phyloP scores from a whole-genome alignment of 2,329 filamentous ascomycete genomes.

The Verticillium nubilum region DNA sequence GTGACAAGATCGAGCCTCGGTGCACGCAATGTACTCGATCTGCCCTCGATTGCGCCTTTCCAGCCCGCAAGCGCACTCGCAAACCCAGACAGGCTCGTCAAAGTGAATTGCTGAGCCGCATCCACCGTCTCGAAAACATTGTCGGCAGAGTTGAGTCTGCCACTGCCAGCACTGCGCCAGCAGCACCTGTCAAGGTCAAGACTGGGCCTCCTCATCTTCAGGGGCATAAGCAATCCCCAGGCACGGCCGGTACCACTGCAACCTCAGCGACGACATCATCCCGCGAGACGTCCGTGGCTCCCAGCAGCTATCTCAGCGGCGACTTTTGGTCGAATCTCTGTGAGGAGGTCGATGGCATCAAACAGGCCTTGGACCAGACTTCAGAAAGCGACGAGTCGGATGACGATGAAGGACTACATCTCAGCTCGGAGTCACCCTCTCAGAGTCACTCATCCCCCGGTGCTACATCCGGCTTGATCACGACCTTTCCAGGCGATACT shows the following conservation, averaged over 20 bases:
- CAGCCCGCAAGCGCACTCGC: conserved; percentile 36
- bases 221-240: neutral
- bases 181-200: neutral
- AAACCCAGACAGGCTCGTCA: conserved; percentile 34
- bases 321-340: conserved; percentile 40
- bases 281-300: neutral
- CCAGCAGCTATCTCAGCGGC: conserved; percentile 30
- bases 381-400: conserved; percentile 31
- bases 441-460: conserved; percentile 13
- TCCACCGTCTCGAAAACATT: conserved; percentile 38
- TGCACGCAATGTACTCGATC: conserved; percentile 32
- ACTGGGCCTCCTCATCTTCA: neutral
- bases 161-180: neutral
- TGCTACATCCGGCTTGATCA: conserved; percentile 19
- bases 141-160: conserved; percentile 35
- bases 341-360: conserved; percentile 37
- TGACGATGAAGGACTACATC: conserved; percentile 18
- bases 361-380: conserved; percentile 35
- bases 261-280: neutral
- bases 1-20: conserved; percentile 45
- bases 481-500: neutral
- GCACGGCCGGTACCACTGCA: neutral
- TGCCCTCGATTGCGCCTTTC: conserved; percentile 40
- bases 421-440: conserved; percentile 21
- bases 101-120: conserved; percentile 35